Percentiles rank a stretch among this genome's conserved stretches.
Evolutionary conservation across 352 stramenopile species (phyloP).

Genomic region (Pythium rishiriense): DNA sequence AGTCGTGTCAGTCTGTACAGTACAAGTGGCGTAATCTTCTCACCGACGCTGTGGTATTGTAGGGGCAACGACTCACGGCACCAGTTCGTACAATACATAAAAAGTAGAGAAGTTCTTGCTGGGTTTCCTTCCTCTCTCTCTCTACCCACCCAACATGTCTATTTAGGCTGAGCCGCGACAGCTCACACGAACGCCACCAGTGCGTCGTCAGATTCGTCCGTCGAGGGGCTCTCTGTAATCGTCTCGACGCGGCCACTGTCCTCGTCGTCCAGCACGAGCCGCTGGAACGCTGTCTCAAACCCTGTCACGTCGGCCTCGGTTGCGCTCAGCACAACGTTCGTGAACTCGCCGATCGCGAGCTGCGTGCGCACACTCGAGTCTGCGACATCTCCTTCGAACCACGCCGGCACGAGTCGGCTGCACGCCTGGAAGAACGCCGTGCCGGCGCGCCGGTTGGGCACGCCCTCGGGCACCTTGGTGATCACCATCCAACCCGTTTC

Average conservation of each 20-base stretch:
- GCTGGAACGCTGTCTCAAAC: constrained; percentile 22
- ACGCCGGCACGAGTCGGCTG: constrained; percentile 33
- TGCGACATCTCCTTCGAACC: constrained; percentile 20
- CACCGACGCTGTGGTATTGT: too few relatives aligned
- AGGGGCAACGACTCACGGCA: too few relatives aligned
- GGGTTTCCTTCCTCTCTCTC: too few relatives aligned
- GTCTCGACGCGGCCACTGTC: not conserved
- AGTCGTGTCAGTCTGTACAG: too few relatives aligned
- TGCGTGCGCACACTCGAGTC: constrained; percentile 29
- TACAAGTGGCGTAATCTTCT: too few relatives aligned
- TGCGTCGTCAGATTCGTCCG: not conserved
- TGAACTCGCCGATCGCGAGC: constrained; percentile 28
- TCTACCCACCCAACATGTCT: too few relatives aligned
- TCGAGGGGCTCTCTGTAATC: not conserved
- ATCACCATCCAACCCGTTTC: constrained; percentile 66
- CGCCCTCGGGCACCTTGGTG: constrained; percentile 31
- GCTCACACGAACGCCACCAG: not conserved
- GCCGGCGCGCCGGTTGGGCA: not conserved
- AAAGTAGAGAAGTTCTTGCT: too few relatives aligned
- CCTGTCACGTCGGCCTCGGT: constrained; percentile 18
- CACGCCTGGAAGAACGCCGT: constrained; percentile 44
- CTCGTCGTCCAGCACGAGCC: constrained; percentile 15
- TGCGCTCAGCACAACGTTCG: constrained; percentile 23
- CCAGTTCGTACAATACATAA: too few relatives aligned
- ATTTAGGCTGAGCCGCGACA: too few relatives aligned